These are phyloP conservation scores for Calycina herbarum DNA, from an alignment of 2,329 filamentous ascomycete species.

Conservation along the genomic window DNA sequence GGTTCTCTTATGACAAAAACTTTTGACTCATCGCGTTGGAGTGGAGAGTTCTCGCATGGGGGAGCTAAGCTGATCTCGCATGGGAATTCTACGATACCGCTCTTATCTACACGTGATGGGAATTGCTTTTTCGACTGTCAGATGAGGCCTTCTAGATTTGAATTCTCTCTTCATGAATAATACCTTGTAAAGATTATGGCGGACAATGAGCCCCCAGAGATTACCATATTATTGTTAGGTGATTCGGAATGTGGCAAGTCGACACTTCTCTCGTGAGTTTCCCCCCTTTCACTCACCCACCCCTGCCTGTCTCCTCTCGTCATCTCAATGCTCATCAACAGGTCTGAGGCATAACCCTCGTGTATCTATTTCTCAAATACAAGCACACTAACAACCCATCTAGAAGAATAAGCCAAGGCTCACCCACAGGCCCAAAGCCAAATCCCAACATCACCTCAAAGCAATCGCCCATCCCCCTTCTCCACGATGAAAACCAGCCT, in stretches of 20 bases:
- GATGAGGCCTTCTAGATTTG: neutral
- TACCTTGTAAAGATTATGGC: constrained; percentile 20
- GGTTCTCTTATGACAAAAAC: neutral
- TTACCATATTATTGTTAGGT: constrained; percentile 59
- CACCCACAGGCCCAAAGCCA: neutral
- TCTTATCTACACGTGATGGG: constrained; percentile 29
- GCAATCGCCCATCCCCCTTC: constrained; percentile 4
- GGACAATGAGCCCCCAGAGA: constrained; percentile 38
- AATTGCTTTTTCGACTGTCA: constrained; percentile 6
- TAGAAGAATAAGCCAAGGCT: constrained; percentile 54
- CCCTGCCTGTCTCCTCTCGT: neutral
- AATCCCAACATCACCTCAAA: neutral
- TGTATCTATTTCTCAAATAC: neutral
- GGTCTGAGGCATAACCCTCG: neutral
- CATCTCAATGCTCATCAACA: neutral
- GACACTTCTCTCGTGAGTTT: constrained; percentile 59
- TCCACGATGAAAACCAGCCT: constrained; percentile 58
- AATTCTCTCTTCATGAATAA: neutral
- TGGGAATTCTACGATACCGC: neutral
- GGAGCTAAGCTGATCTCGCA: too few relatives aligned
- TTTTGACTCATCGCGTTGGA: constrained; percentile 3
- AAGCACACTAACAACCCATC: neutral
- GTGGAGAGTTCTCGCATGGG: neutral
- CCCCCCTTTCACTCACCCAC: neutral
- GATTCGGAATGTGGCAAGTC: constrained; percentile 61